Evolutionary conservation across 345 rosid species (phyloP).

Genomic region (Acer campestre): DNA sequence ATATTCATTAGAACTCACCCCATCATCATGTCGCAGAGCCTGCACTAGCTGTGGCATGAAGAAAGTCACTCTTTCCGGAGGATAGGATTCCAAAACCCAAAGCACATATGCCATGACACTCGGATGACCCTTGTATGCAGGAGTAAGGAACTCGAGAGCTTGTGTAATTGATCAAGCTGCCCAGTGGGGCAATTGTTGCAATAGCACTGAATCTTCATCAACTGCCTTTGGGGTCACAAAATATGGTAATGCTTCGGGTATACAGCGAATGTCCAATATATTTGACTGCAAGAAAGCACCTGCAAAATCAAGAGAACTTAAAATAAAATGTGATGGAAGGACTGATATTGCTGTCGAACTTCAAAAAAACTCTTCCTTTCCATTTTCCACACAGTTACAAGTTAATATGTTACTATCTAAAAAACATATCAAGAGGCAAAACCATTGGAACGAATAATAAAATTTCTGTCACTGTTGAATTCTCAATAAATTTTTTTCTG

Average conservation of each 20-base stretch:
- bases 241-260: conserved; percentile 96
- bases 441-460: background rate
- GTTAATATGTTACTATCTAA: background rate
- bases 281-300: conserved; percentile 58
- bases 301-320: conserved; percentile 18
- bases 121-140: conserved; percentile 93
- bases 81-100: conserved; percentile 97
- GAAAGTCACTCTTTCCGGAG: conserved; percentile 94
- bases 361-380: background rate
- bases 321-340: background rate
- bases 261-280: conserved; percentile 73
- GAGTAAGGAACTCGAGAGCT: conserved; percentile 95
- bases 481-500: background rate
- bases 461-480: background rate
- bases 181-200: conserved; percentile 99
- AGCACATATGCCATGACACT: conserved; percentile 99
- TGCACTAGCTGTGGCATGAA: conserved; percentile 99
- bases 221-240: conserved; percentile 95
- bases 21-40: conserved; percentile 87
- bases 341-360: background rate
- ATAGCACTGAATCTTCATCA: conserved; percentile 87
- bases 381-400: background rate
- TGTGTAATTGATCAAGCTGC: conserved; percentile 96
- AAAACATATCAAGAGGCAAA: background rate
- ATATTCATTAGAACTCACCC: conserved; percentile 45